Evolutionary conservation across 2,329 filamentous ascomycete genomes (phyloP).

Genomic region (Penicillium sp.): DNA sequence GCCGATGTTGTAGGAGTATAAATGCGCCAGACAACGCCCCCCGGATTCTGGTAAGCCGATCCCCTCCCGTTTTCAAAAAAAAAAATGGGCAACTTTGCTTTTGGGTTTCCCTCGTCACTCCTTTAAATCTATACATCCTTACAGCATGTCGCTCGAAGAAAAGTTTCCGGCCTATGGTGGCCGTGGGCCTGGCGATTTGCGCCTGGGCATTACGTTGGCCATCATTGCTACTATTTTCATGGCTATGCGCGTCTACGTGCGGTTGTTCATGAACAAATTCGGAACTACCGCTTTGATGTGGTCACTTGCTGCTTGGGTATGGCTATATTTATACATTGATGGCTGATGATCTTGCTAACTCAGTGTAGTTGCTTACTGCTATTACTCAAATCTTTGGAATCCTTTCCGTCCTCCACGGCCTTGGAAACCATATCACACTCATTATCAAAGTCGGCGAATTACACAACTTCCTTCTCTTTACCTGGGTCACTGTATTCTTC

Average conservation of each 20-base stretch:
- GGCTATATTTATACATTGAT: background rate
- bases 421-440: conserved; percentile 30
- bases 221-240: conserved; percentile 30
- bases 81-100: conserved; percentile 15
- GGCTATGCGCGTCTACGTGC: conserved; percentile 29
- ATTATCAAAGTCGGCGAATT: conserved; percentile 26
- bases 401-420: conserved; percentile 28
- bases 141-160: conserved; percentile 27
- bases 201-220: conserved; percentile 25
- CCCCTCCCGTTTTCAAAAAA: background rate
- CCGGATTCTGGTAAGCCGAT: background rate
- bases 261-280: conserved; percentile 31
- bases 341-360: background rate
- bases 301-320: conserved; percentile 31
- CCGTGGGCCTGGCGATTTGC: conserved; percentile 27
- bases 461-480: conserved; percentile 30
- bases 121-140: conserved; percentile 15
- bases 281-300: conserved; percentile 29
- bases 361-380: conserved; percentile 23
- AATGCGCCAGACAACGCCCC: conserved; percentile 7
- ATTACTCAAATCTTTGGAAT: conserved; percentile 30
- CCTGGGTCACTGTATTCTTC: conserved; percentile 33
- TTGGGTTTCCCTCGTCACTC: conserved; percentile 22
- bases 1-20: conserved; percentile 8
- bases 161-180: conserved; percentile 31